Conservation (phyloP, 2,329 filamentous ascomycete genomes). For the Aschersonia sp. region DNA sequence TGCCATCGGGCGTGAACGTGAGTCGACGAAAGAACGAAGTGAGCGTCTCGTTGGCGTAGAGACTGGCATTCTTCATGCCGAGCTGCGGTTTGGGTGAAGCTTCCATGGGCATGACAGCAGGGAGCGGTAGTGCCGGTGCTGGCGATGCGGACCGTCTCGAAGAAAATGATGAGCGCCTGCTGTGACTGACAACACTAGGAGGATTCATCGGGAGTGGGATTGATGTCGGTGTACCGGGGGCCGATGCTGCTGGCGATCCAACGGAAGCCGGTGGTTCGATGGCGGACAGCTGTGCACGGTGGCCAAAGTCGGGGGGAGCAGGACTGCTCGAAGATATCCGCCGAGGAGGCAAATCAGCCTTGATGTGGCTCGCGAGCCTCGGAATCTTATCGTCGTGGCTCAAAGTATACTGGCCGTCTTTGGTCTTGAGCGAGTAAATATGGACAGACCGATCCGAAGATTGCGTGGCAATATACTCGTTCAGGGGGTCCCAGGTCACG, state of each 20-base stretch:
- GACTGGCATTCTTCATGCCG: conserved; percentile 67
- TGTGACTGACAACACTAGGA: conserved; percentile 75
- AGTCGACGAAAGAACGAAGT: conserved; percentile 93
- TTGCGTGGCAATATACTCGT: conserved; percentile 95
- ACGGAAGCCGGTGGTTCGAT: conserved; percentile 37
- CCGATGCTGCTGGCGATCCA: conserved; percentile 77
- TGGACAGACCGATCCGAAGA: conserved; percentile 97
- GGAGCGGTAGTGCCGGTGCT: conserved; percentile 82
- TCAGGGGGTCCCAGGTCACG: conserved; percentile 94
- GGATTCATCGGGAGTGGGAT: conserved; percentile 91
- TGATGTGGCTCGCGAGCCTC: conserved; percentile 63
- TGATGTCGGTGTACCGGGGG: conserved; percentile 85
- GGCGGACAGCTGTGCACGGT: conserved; percentile 48
- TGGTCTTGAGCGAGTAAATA: conserved; percentile 90
- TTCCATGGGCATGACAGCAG: conserved; percentile 88
- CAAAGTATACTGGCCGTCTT: conserved; percentile 87
- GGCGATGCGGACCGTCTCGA: conserved; percentile 80
- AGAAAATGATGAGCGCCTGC: conserved; percentile 87
- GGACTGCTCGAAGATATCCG: conserved; percentile 86
- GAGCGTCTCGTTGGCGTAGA: conserved; percentile 93
- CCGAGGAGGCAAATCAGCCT: conserved; percentile 82
- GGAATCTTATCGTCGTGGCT: conserved; percentile 51
- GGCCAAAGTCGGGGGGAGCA: conserved; percentile 68
- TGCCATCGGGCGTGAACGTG: conserved; percentile 90
- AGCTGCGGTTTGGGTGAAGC: conserved; percentile 68